Conservation (phyloP, 768 basidiomycete genomes). For the Boletus sp. region DNA sequence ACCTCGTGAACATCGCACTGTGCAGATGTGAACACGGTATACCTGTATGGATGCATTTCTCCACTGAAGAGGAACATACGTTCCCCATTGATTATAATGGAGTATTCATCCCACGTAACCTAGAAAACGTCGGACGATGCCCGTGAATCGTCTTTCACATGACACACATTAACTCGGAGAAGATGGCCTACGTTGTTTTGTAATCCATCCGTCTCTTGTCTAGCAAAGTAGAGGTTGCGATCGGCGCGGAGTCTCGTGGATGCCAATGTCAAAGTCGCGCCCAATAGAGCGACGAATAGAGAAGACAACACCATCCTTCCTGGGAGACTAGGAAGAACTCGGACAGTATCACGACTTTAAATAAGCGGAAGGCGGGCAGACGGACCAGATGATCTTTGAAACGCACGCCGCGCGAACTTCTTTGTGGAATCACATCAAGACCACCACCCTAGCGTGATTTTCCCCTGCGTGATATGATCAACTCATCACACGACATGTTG, state of each 20-base stretch:
- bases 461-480: no score
- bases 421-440: no score
- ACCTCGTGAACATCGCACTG: neutral
- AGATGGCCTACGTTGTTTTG: conserved; percentile 14
- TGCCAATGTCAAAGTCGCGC: conserved; percentile 7
- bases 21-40: neutral
- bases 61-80: conserved; percentile 57
- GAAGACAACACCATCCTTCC: conserved; percentile 11
- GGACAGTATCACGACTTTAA: no score
- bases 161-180: neutral
- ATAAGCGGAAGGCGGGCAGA: no score
- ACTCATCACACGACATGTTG: no score
- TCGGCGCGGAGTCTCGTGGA: conserved; percentile 4
- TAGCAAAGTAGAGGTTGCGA: conserved; percentile 16
- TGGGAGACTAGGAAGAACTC: no score
- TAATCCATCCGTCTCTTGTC: conserved; percentile 11
- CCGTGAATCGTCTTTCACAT: neutral
- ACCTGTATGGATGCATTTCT: conserved; percentile 61
- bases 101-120: conserved; percentile 61
- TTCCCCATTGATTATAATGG: conserved; percentile 55
- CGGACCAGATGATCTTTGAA: no score
- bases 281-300: conserved; percentile 11
- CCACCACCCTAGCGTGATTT: no score
- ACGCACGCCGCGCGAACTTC: no score
- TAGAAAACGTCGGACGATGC: neutral